Conservation (phyloP, 2,329 filamentous ascomycete genomes). For the Neofusicoccum sp. region DNA sequence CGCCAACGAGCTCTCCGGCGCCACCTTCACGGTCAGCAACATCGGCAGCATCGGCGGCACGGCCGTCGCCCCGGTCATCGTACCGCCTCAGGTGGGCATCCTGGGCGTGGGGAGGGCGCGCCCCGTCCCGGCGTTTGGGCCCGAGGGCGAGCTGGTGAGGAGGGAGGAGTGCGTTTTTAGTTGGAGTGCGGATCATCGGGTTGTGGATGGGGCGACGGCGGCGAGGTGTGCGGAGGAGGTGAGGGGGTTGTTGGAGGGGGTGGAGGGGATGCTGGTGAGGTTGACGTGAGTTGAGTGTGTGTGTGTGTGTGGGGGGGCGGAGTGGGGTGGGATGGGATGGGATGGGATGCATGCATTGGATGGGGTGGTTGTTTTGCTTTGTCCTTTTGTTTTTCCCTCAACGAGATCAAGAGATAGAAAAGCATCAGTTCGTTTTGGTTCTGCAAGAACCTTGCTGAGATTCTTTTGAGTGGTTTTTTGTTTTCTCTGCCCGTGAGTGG, state of each 20-base stretch:
- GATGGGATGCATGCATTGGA: too few species aligned
- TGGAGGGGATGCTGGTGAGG: conserved; percentile 82
- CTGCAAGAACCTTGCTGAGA: too few species aligned
- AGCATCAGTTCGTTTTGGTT: too few species aligned
- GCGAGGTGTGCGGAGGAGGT: conserved; percentile 85
- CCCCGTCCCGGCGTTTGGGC: conserved; percentile 73
- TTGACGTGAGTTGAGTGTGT: conserved; percentile 54
- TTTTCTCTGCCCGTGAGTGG: too few species aligned
- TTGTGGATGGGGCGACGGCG: conserved; percentile 93
- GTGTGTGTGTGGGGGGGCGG: neutral
- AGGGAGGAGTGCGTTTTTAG: conserved; percentile 86
- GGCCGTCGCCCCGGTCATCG: conserved; percentile 87
- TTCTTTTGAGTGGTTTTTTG: too few species aligned
- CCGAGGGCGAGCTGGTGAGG: conserved; percentile 59
- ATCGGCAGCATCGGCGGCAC: conserved; percentile 94
- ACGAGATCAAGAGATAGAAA: too few species aligned
- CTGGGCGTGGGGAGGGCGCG: conserved; percentile 81
- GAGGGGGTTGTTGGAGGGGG: conserved; percentile 73
- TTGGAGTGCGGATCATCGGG: conserved; percentile 93
- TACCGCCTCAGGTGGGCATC: conserved; percentile 87
- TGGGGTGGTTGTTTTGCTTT: too few species aligned
- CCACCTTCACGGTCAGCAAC: conserved; percentile 94
- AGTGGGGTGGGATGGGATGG: neutral
- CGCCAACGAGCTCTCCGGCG: conserved; percentile 73
- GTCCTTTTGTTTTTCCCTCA: too few species aligned